Evolutionary conservation across 345 rosid species (phyloP).

Genomic region (Murraya koenigii): DNA sequence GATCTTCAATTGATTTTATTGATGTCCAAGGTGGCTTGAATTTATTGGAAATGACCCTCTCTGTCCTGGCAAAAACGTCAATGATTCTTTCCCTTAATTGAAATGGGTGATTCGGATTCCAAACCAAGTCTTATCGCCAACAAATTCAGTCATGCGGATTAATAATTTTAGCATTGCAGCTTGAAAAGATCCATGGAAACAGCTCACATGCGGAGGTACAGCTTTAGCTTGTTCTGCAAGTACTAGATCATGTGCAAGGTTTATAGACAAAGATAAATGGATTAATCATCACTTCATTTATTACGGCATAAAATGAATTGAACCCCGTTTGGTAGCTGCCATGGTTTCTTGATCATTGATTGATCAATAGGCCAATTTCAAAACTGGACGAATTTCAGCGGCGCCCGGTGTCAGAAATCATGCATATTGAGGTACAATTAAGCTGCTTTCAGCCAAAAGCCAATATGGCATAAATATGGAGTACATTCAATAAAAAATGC

Average conservation of each 20-base stretch:
- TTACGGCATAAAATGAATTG: not conserved
- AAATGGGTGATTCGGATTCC: not conserved
- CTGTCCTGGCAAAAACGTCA: not conserved
- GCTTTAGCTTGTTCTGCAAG: not conserved
- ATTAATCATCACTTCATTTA: not conserved
- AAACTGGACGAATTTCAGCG: not conserved
- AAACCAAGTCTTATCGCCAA: not conserved
- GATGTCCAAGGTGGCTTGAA: not conserved
- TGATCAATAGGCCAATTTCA: too few species aligned
- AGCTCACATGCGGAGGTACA: not conserved
- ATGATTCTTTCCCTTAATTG: not conserved
- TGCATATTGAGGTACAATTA: not conserved
- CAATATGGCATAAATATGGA: not conserved
- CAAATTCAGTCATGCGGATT: not conserved
- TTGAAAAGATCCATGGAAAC: not conserved
- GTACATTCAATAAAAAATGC: not conserved
- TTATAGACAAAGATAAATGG: too few species aligned
- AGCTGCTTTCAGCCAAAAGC: not conserved
- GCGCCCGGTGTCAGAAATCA: not conserved
- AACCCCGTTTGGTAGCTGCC: not conserved
- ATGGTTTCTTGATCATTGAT: not conserved
- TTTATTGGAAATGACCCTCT: not conserved
- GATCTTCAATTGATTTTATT: not conserved
- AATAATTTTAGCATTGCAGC: not conserved
- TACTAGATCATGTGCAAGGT: not conserved